A percentile compares a stretch with the other conserved stretches of the same genome.
phyloP scores from a whole-genome alignment of 805 yeast species.

The Candida xyloterini region DNA sequence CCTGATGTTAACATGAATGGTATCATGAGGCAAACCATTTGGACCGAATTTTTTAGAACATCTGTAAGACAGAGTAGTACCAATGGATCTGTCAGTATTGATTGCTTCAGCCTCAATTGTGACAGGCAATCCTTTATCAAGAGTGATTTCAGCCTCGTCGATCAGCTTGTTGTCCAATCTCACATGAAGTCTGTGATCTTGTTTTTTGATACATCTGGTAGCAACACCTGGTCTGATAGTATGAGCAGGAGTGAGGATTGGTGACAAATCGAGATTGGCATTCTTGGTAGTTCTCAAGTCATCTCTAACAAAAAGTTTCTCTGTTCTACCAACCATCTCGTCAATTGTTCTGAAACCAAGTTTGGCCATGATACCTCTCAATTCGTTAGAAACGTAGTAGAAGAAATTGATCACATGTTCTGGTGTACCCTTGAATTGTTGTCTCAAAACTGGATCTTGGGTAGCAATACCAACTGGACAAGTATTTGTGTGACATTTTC shows the following conservation, averaged over 20 bases:
- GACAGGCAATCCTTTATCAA: constrained; percentile 94
- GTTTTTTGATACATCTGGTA: constrained; percentile 86
- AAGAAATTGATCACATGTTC: constrained; percentile 98
- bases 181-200: constrained; percentile 89
- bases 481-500: constrained; percentile 89
- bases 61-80: constrained; percentile 91
- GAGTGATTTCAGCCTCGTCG: constrained; percentile 93
- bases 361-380: constrained; percentile 89
- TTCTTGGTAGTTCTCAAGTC: constrained; percentile 86
- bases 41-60: constrained; percentile 93
- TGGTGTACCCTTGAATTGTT: constrained; percentile 93
- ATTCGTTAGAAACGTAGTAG: constrained; percentile 89
- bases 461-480: constrained; percentile 99
- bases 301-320: constrained; percentile 80
- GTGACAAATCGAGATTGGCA: constrained; percentile 85
- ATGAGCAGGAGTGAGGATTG: constrained; percentile 95
- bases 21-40: constrained; percentile 90
- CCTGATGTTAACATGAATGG: constrained; percentile 84
- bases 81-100: constrained; percentile 95
- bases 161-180: constrained; percentile 93
- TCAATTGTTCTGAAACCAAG: constrained; percentile 93
- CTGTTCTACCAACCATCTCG: constrained; percentile 98
- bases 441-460: constrained; percentile 91
- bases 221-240: constrained; percentile 96
- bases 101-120: constrained; percentile 89